Base-by-base conservation (phyloP, 352 stramenopile species). In the Blastocystis sp. region DNA sequence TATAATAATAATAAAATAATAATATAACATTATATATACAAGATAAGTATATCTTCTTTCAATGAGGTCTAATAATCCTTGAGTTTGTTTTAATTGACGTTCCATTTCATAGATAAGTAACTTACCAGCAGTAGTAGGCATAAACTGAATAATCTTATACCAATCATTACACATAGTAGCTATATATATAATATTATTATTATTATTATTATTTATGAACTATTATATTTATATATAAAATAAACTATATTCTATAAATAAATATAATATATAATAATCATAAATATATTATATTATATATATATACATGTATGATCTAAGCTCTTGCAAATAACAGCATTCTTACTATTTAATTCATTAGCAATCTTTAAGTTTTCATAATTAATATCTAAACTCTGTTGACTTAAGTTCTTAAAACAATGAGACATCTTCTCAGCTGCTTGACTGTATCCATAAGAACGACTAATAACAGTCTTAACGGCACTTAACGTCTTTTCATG, bases 61-160 rank as follows among this genome's bases (percentile, higher is more conserved):
- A 19, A 62, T 36, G 25, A 62, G 35, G 32, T 62, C 35, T 28
- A 37, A 24, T 34, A 62, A 21, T 3, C 52, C 52, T 35, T 44
- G 32, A 9, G 34, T 52, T 25, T 52, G 52, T 31, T 54, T 39
- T 4, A 62, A 30, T 40, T 54, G 34, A 1, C 36, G 24, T 11
- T 19, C 52, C 52, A 62, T 62, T 13, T 62, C 52, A 10, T 37
- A 31, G 16, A 36, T 42, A 39, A 62, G 34, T 37, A 25, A 5
- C 30, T 42, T 25, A 2, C 52, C 52, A 1, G 39, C 52, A 1
- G 25, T 39, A 10, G 24, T 48, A 9, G 52, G 52, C 36, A 62
- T 48, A 31, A 62, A 62, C 25, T 62, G 39, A 4, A 42, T 27
- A 9, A 42, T 42, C 25, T 40, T 41, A 42, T 54, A 62, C 52